phyloP scores from a whole-genome alignment of 2,329 filamentous ascomycete genomes.

The Graphilbum fragrans region DNA sequence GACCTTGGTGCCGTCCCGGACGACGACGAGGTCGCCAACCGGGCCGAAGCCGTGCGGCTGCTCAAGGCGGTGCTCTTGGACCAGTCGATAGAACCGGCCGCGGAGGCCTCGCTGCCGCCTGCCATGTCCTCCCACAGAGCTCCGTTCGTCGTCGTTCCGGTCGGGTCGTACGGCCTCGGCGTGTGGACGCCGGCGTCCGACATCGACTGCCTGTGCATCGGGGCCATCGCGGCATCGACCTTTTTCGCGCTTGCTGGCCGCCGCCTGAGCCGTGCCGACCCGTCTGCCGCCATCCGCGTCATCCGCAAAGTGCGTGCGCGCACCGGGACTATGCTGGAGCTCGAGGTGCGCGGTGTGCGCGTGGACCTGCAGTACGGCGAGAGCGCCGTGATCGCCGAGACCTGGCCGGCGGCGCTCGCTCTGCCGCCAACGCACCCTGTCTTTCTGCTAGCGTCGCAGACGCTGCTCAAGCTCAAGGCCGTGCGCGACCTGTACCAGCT shows the following conservation, averaged over 20 bases:
- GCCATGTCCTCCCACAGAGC: constrained; percentile 14
- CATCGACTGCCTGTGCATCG: constrained; percentile 54
- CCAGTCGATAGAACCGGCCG: background rate
- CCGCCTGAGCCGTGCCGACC: constrained; percentile 26
- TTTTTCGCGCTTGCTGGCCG: constrained; percentile 50
- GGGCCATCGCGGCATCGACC: constrained; percentile 44
- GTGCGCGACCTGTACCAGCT: constrained; percentile 51
- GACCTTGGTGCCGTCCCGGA: constrained; percentile 32
- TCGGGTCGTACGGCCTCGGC: constrained; percentile 54
- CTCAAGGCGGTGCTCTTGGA: constrained; percentile 5
- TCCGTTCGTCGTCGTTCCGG: constrained; percentile 40
- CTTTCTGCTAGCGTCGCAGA: constrained; percentile 42
- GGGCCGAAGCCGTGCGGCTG: constrained; percentile 8
- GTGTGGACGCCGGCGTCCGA: constrained; percentile 50
- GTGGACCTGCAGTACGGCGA: constrained; percentile 58
- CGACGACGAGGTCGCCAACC: constrained; percentile 22
- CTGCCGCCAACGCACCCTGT: constrained; percentile 36
- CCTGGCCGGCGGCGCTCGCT: constrained; percentile 33
- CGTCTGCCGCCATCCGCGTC: constrained; percentile 28
- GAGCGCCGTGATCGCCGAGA: constrained; percentile 40
- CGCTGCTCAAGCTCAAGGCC: constrained; percentile 51
- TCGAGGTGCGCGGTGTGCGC: constrained; percentile 43
- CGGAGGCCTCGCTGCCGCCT: background rate
- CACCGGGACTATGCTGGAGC: constrained; percentile 51
- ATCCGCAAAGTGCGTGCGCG: constrained; percentile 45